These are phyloP conservation scores for Lactarius evosmus DNA, from an alignment of 768 basidiomycete genomes.

Conservation along the genomic window DNA sequence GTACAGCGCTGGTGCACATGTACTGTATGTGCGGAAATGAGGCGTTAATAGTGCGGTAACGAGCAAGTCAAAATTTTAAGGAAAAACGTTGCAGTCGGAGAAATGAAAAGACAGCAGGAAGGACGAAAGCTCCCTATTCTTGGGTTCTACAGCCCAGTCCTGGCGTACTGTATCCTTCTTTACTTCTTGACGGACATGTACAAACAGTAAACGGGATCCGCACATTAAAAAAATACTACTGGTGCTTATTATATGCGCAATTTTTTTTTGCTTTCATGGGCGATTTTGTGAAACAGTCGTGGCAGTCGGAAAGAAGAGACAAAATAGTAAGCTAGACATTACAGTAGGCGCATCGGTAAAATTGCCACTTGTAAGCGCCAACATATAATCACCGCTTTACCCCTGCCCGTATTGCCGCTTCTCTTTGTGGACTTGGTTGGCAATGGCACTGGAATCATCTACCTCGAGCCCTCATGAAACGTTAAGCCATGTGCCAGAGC, in stretches of 20 bases:
- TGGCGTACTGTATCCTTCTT: too few relatives aligned
- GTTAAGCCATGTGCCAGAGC: not conserved
- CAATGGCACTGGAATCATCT: not conserved
- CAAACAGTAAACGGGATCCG: not conserved
- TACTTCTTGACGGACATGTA: not conserved
- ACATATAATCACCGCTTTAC: conserved; percentile 3
- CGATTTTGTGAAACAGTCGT: conserved; percentile 14
- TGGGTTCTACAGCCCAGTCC: too few relatives aligned
- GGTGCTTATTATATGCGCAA: not conserved
- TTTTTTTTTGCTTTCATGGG: not conserved
- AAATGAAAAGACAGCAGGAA: not conserved
- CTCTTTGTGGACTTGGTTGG: not conserved
- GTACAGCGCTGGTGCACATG: too few relatives aligned
- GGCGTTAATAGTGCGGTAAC: not conserved
- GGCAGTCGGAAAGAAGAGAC: not conserved
- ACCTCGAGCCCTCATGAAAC: not conserved
- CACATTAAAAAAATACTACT: not conserved
- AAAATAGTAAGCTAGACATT: not conserved
- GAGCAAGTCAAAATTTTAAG: not conserved
- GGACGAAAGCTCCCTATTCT: not conserved
- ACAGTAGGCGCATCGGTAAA: not conserved
- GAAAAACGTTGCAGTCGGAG: not conserved
- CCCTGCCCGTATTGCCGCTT: not conserved
- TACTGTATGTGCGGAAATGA: too few relatives aligned
- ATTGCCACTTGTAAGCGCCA: conserved; percentile 1